These are phyloP conservation scores for Fusarium redolens DNA, from an alignment of 2,329 filamentous ascomycete species.

Conservation along the genomic window DNA sequence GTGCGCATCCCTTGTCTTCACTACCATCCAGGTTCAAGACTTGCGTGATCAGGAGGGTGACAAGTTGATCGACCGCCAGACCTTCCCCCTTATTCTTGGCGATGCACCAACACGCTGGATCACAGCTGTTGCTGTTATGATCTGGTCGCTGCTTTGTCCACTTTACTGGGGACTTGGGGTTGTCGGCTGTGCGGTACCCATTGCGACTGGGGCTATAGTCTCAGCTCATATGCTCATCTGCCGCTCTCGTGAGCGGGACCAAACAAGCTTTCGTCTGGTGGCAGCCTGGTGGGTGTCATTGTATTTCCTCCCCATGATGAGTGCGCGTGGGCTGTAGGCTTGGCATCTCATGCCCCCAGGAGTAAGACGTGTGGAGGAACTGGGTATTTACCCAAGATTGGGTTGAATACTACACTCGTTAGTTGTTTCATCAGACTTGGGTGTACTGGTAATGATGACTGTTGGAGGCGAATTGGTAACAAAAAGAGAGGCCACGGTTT, in stretches of 20 bases:
- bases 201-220: constrained; percentile 8
- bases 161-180: constrained; percentile 27
- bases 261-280: constrained; percentile 30
- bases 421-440: accelerated
- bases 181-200: constrained; percentile 6
- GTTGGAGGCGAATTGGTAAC: accelerated
- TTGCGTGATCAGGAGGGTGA: constrained; percentile 43
- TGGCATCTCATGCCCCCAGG: background rate
- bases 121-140: constrained; percentile 20
- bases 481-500: background rate
- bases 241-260: constrained; percentile 16
- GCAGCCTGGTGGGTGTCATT: constrained; percentile 35
- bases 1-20: constrained; percentile 37
- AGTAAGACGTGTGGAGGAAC: background rate
- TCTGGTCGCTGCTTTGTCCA: constrained; percentile 37
- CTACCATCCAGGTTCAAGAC: constrained; percentile 43
- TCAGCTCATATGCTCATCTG: constrained; percentile 30
- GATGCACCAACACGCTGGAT: constrained; percentile 36
- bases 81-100: constrained; percentile 39
- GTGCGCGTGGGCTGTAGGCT: constrained; percentile 3
- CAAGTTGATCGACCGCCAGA: constrained; percentile 36
- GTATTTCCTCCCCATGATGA: constrained; percentile 35
- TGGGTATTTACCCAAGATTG: accelerated
- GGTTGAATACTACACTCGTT: accelerated
- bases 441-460: accelerated